A percentile compares a stretch with the other conserved stretches of the same genome.
phyloP scores from a whole-genome alignment of 345 rosid species.

The Corchorus capsularis region DNA sequence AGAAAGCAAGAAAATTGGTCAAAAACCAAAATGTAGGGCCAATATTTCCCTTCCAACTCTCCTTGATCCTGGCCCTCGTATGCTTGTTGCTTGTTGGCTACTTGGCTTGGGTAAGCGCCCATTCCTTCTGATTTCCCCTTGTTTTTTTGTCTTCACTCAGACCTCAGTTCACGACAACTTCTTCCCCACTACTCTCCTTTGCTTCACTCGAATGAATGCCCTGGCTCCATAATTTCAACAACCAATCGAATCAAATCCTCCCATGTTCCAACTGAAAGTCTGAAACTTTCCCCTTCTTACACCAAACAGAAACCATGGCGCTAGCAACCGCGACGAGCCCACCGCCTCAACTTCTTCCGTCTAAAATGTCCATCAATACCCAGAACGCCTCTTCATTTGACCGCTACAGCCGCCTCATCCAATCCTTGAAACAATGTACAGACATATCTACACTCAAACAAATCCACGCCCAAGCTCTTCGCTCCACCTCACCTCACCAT shows the following conservation, averaged over 20 bases:
- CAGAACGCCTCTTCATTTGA: slow-evolving; percentile 19
- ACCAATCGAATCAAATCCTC: neutral
- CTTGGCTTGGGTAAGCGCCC: no score
- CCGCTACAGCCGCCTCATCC: slow-evolving; percentile 47
- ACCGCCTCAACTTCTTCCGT: slow-evolving; percentile 36
- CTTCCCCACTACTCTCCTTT: no score
- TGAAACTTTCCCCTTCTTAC: neutral
- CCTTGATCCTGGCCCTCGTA: no score
- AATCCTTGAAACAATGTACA: slow-evolving; percentile 42
- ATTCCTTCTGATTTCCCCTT: no score
- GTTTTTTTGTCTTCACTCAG: no score
- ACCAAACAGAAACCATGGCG: slow-evolving; percentile 31
- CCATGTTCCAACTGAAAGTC: neutral
- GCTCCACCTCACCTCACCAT: slow-evolving; percentile 45
- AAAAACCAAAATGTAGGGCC: no score
- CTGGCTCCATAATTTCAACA: neutral
- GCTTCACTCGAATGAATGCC: no score
- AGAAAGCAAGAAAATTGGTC: no score
- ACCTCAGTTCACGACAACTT: no score
- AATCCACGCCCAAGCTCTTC: slow-evolving; percentile 72
- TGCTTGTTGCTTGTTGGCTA: no score
- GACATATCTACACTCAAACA: slow-evolving; percentile 65
- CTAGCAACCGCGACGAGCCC: slow-evolving; percentile 33
- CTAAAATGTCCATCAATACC: slow-evolving; percentile 12
- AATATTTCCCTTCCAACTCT: no score